Evolutionary conservation across 2,329 filamentous ascomycete species (phyloP).

Genomic region (Hymenoscyphus scutula): DNA sequence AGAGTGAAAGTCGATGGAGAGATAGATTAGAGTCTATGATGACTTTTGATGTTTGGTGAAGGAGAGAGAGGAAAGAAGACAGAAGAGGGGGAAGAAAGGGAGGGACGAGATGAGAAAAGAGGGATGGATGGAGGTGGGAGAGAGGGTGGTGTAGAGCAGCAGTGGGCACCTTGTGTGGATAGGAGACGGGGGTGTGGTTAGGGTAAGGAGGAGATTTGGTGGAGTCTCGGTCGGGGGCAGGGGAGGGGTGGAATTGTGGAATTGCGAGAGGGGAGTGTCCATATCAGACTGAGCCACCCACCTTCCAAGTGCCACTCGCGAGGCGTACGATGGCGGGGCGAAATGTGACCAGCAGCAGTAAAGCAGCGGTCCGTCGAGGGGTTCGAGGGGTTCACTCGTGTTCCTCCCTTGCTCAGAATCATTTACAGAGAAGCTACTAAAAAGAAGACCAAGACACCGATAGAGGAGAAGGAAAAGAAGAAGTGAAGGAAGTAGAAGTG

Average conservation of each 20-base stretch:
- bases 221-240: slow-evolving; percentile 14
- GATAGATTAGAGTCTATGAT: slow-evolving; percentile 7
- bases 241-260: slow-evolving; percentile 17
- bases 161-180: slow-evolving; percentile 21
- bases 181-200: slow-evolving; percentile 14
- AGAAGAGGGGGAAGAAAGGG: slow-evolving; percentile 14
- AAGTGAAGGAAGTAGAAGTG: background rate
- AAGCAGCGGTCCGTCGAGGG: slow-evolving; percentile 1
- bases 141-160: slow-evolving; percentile 20
- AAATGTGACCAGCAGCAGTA: slow-evolving; percentile 1
- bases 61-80: too few species aligned
- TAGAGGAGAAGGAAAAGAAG: background rate
- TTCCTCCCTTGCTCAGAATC: background rate
- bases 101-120: slow-evolving; percentile 21
- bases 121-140: slow-evolving; percentile 19
- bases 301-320: slow-evolving; percentile 1
- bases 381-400: slow-evolving; percentile 2
- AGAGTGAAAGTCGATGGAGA: slow-evolving; percentile 17
- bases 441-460: too few species aligned
- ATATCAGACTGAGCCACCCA: slow-evolving; percentile 13
- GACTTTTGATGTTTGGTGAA: slow-evolving; percentile 15
- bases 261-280: background rate
- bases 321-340: slow-evolving; percentile 6
- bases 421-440: background rate
- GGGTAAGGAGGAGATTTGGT: slow-evolving; percentile 22